phyloP scores from a whole-genome alignment of 2,329 filamentous ascomycete genomes.

The Alternaria tenuissima region DNA sequence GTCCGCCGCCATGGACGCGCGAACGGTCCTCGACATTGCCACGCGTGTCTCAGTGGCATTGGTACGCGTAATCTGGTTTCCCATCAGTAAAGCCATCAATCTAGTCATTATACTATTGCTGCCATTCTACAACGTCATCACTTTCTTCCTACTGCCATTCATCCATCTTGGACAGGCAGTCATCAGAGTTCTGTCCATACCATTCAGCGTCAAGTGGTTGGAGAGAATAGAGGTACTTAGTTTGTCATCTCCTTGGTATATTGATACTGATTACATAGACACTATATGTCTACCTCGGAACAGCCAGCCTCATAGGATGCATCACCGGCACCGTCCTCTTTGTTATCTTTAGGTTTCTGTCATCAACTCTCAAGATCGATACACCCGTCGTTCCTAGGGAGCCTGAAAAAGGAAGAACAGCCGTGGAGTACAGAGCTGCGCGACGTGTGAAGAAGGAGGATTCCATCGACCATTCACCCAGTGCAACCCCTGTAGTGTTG shows the following conservation, averaged over 20 bases:
- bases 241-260: background rate
- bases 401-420: constrained; percentile 29
- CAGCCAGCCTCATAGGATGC: constrained; percentile 73
- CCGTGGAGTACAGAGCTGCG: constrained; percentile 40
- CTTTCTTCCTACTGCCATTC: constrained; percentile 61
- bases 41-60: constrained; percentile 9
- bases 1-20: constrained; percentile 33
- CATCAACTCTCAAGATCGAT: constrained; percentile 58
- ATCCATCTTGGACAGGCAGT: constrained; percentile 56
- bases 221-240: constrained; percentile 64
- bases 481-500: constrained; percentile 25
- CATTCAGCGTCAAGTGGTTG: constrained; percentile 57
- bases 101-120: constrained; percentile 54
- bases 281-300: constrained; percentile 67
- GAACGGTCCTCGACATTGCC: constrained; percentile 38
- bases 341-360: constrained; percentile 64
- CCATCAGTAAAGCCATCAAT: constrained; percentile 50
- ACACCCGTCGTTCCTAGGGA: constrained; percentile 16
- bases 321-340: constrained; percentile 68
- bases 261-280: constrained; percentile 46
- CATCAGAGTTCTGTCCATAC: constrained; percentile 55
- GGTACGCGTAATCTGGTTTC: constrained; percentile 47
- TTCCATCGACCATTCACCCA: constrained; percentile 23
- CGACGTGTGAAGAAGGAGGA: constrained; percentile 37
- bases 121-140: constrained; percentile 58